A percentile compares a stretch with the other conserved stretches of the same genome.
These are phyloP conservation scores for Platismatia glauca DNA, from an alignment of 495 filamentous ascomycete species.

Conservation along the genomic window DNA sequence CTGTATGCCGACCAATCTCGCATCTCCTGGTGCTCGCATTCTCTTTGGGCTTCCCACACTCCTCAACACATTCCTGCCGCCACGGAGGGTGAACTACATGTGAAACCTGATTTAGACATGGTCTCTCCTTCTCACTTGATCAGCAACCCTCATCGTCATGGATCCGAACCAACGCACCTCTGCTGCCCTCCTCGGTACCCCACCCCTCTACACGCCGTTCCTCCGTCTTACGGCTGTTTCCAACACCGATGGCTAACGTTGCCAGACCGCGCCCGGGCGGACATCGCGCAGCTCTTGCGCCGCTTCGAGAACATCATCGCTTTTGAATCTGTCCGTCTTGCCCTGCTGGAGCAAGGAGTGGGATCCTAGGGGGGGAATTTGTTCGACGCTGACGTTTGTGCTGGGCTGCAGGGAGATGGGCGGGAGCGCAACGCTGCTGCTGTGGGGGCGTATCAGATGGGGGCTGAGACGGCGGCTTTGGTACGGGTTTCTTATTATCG, in stretches of 20 bases:
- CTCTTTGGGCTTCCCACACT: no score
- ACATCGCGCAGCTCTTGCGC: slow-evolving; percentile 48
- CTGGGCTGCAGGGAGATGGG: slow-evolving; percentile 21
- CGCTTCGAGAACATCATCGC: slow-evolving; percentile 55
- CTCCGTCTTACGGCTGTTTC: neutral
- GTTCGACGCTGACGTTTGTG: neutral
- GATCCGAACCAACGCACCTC: slow-evolving; percentile 23
- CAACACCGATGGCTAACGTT: neutral
- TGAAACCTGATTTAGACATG: no score
- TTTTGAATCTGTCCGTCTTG: slow-evolving; percentile 41
- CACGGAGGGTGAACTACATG: neutral
- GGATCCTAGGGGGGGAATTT: no score
- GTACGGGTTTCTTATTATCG: slow-evolving; percentile 29
- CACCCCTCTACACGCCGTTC: neutral
- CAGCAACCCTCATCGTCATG: slow-evolving; percentile 7
- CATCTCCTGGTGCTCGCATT: neutral
- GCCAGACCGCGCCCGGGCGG: slow-evolving; percentile 46
- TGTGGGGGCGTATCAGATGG: slow-evolving; percentile 51
- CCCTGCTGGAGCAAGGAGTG: neutral
- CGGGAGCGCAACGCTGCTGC: slow-evolving; percentile 42
- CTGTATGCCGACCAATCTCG: neutral
- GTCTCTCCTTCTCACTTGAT: no score
- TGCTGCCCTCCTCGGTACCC: slow-evolving; percentile 20
- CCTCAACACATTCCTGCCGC: neutral
- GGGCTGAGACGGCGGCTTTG: slow-evolving; percentile 55